Conservation (phyloP, 164 flowering plant species). For the Annona squamosa region DNA sequence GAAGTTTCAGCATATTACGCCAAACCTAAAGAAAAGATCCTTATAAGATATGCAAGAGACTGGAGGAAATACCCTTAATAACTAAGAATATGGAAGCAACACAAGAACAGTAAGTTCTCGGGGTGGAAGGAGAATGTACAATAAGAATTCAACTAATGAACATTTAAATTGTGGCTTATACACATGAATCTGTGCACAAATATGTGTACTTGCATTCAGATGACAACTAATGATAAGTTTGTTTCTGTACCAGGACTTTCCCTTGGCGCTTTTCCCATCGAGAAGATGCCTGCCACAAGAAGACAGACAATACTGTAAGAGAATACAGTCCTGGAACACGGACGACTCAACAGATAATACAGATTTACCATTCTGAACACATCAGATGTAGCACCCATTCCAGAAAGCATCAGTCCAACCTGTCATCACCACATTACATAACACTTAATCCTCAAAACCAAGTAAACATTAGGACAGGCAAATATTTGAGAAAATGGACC, state of each 20-base stretch:
- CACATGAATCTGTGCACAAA: not conserved
- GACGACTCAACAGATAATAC: not conserved
- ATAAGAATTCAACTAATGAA: not conserved
- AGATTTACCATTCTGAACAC: slow-evolving; percentile 31
- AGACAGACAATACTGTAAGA: not conserved
- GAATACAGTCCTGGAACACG: not conserved
- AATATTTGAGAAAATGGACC: too few relatives aligned
- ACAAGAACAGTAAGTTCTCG: not conserved
- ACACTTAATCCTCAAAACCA: not conserved
- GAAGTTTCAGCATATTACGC: too few relatives aligned
- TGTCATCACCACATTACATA: slow-evolving; percentile 7
- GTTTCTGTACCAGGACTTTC: slow-evolving; percentile 65
- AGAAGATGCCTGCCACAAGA: slow-evolving; percentile 58
- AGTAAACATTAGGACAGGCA: not conserved
- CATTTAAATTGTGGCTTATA: too few relatives aligned
- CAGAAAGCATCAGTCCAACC: slow-evolving; percentile 32
- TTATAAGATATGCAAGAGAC: too few relatives aligned
- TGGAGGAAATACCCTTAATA: not conserved
- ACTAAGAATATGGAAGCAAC: not conserved
- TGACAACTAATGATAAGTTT: not conserved
- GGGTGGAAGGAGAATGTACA: not conserved
- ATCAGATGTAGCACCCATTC: slow-evolving; percentile 30
- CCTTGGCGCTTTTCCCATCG: slow-evolving; percentile 93
- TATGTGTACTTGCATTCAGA: not conserved
- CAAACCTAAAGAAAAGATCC: too few relatives aligned